Base-by-base conservation (phyloP, 257 asterid genomes). In the Verbena officinalis region DNA sequence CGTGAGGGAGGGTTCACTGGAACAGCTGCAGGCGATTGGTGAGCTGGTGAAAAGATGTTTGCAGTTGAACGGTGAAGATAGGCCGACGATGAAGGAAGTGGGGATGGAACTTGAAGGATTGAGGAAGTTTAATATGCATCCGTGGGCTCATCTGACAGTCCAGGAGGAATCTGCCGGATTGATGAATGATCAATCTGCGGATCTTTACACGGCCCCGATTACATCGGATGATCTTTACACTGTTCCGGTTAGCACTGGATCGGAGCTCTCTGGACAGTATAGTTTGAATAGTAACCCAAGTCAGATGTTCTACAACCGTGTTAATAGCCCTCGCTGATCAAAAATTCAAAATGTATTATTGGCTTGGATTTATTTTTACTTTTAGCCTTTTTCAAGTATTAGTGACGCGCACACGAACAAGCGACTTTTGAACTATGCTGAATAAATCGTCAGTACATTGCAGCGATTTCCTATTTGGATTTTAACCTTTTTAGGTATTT, bases 51-150 rank as follows among this genome's bases (percentile, higher is more conserved):
- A 72, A 63, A 77, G 86, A 66, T 87, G 97, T 7, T 54, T 88
- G 36, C 5, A 61, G 1, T 33, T 85, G 68, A 72, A 73, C 1
- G 74, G 95, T 0, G 91, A 73, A 27, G 85, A 88, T 11, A 77
- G 96, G 48, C 96, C 97, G 4, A 85, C 84, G 1, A 90, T 85
- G 97, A 90, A 79, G 59, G 96, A 90, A 55, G 93, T 88, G 60
- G 81, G 79, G 0, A 87, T 76, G 68, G 95, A 86, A 57, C 89
- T 90, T 1, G 97, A 88, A 67, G 80, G 78, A 4, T 66, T 81
- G 16, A 84, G 88, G 70, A 90, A 73, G 81, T 73, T 80, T 20
- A 78, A 48, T 0, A 69, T 21, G 42, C 84, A 85, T 68, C 84
- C 86, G 0, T 84, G 91, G 96, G 73, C 74, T 13, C 69, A 58